Conservation (phyloP, 2,329 filamentous ascomycete genomes). For the Dactylella cylindrospora region DNA sequence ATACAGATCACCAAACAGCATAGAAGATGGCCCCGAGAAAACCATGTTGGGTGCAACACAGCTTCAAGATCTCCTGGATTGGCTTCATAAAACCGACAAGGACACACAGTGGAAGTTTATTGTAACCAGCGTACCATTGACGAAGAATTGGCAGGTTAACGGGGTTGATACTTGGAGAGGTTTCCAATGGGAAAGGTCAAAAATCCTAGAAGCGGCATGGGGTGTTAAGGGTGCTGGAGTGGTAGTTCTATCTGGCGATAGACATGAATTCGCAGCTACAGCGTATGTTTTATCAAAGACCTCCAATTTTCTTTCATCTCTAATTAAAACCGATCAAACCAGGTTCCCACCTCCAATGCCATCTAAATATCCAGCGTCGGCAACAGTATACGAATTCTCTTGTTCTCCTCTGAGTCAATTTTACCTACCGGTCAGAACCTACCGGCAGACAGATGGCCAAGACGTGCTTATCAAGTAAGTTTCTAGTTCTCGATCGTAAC, state of each 20-base stretch:
- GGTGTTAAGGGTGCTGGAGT: constrained; percentile 73
- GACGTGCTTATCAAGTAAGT: constrained; percentile 82
- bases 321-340: neutral
- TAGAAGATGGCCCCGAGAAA: constrained; percentile 66
- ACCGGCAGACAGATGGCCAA: constrained; percentile 75
- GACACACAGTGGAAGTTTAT: constrained; percentile 87
- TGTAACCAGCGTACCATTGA: constrained; percentile 87
- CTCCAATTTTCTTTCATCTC: neutral
- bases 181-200: constrained; percentile 76
- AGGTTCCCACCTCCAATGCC: constrained; percentile 63
- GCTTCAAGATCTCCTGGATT: constrained; percentile 74
- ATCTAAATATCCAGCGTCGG: constrained; percentile 64
- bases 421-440: constrained; percentile 80
- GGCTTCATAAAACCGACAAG: constrained; percentile 70
- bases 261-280: constrained; percentile 96
- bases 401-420: constrained; percentile 92
- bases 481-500: neutral
- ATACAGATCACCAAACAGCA: constrained; percentile 63
- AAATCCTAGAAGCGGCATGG: constrained; percentile 89
- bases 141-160: constrained; percentile 90
- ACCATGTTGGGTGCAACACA: constrained; percentile 85
- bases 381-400: constrained; percentile 84
- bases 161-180: constrained; percentile 87
- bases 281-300: constrained; percentile 62
- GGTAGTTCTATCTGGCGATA: constrained; percentile 81